These are phyloP conservation scores for Salvia sclarea DNA, from an alignment of 305 asterid species.

Conservation along the genomic window DNA sequence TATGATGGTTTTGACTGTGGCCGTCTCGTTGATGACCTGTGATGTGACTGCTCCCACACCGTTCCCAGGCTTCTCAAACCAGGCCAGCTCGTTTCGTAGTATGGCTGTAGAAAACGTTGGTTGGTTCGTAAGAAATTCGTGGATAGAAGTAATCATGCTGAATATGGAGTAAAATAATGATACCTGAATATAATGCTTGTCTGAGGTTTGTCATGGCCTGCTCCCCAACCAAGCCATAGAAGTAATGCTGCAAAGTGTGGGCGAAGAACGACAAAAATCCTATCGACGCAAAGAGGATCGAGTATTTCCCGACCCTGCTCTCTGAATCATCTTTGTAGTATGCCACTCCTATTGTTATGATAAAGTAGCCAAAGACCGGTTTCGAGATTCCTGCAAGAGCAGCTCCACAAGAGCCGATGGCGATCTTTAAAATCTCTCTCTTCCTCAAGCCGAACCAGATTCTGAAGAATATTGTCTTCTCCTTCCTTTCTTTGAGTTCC, in stretches of 20 bases:
- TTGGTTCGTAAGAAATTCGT: constrained; percentile 13
- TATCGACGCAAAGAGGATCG: constrained; percentile 58
- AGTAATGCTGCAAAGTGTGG: constrained; percentile 76
- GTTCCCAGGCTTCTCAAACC: constrained; percentile 80
- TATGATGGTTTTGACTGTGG: constrained; percentile 75
- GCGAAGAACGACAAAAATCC: constrained; percentile 69
- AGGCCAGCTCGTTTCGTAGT: constrained; percentile 67
- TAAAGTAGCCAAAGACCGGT: constrained; percentile 79
- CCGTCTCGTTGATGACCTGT: constrained; percentile 63
- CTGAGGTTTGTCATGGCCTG: constrained; percentile 72
- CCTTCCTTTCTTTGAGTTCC: constrained; percentile 37
- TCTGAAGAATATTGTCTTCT: constrained; percentile 58
- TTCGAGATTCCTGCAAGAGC: constrained; percentile 81
- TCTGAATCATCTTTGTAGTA: constrained; percentile 52
- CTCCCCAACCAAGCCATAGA: constrained; percentile 75
- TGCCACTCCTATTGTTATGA: constrained; percentile 84
- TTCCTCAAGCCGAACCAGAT: constrained; percentile 66
- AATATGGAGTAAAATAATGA: constrained; percentile 14
- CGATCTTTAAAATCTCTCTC: constrained; percentile 51
- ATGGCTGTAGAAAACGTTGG: constrained; percentile 51
- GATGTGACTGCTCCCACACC: constrained; percentile 64
- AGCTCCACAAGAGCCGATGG: constrained; percentile 67
- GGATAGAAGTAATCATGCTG: constrained; percentile 9
- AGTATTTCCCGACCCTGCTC: constrained; percentile 55
- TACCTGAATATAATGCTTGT: constrained; percentile 71